Conservation (phyloP, 805 yeast species). For the Geotrichum ghanense region DNA sequence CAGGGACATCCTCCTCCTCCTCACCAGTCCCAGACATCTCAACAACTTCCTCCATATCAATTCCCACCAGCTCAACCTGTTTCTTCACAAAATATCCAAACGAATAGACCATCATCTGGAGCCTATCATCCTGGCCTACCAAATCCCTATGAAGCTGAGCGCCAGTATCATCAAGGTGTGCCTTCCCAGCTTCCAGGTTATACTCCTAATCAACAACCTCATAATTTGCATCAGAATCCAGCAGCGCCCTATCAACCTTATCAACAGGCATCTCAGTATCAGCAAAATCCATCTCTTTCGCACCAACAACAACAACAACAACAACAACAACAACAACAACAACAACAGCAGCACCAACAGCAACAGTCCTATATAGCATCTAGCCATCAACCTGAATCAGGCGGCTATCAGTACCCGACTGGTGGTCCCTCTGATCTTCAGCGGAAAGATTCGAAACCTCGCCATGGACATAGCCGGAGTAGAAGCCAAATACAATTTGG, state of each 20-base stretch:
- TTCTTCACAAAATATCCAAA: too few relatives aligned
- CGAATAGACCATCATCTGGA: neutral
- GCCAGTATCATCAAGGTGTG: too few relatives aligned
- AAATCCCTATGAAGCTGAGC: neutral
- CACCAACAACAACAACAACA: neutral
- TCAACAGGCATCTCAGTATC: neutral
- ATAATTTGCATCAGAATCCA: too few relatives aligned
- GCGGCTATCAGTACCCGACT: neutral
- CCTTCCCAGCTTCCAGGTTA: too few relatives aligned
- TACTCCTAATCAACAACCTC: too few relatives aligned
- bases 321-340: neutral
- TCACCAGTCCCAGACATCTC: neutral
- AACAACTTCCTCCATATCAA: neutral
- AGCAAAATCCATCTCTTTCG: neutral
- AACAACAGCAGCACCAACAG: neutral
- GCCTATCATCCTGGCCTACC: neutral
- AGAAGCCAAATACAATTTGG: conserved; percentile 1
- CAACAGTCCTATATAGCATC: neutral
- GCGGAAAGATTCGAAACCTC: neutral
- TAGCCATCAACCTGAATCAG: neutral
- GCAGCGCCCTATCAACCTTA: neutral
- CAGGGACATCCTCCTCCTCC: too few relatives aligned
- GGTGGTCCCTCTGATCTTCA: neutral
- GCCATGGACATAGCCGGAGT: neutral
- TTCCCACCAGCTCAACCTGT: neutral